These are phyloP conservation scores for Oryza nivara DNA, from an alignment of 176 grass and related monocot species.

Conservation along the genomic window DNA sequence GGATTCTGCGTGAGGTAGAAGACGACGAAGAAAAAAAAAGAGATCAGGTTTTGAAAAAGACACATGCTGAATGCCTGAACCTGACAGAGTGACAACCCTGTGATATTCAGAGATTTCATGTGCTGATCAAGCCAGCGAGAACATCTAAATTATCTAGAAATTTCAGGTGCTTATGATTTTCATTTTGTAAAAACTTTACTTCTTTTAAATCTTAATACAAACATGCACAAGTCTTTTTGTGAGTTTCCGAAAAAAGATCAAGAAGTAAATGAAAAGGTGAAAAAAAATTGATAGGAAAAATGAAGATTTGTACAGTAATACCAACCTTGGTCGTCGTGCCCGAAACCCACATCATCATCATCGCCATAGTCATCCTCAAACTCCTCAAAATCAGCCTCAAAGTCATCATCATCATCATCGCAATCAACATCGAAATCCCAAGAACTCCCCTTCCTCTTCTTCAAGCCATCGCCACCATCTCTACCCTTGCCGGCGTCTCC, in stretches of 20 bases:
- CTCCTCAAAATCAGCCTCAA: slow-evolving; percentile 40
- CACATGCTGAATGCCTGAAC: background rate
- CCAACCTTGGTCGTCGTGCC: slow-evolving; percentile 26
- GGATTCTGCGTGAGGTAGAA: background rate
- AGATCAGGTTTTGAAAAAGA: background rate
- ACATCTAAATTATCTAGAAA: background rate
- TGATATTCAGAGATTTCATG: background rate
- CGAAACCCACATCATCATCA: slow-evolving; percentile 12
- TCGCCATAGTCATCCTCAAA: slow-evolving; percentile 19
- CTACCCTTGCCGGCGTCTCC: background rate
- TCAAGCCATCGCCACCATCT: background rate
- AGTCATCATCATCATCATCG: background rate
- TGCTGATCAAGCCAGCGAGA: background rate
- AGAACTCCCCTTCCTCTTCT: slow-evolving; percentile 21
- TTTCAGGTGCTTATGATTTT: too few relatives aligned
- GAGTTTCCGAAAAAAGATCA: background rate
- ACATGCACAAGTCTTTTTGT: too few relatives aligned
- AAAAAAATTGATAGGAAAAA: background rate
- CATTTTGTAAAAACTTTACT: too few relatives aligned
- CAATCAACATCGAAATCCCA: background rate
- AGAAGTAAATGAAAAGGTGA: background rate
- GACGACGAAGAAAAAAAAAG: background rate
- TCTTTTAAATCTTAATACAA: too few relatives aligned
- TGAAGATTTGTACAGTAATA: background rate
- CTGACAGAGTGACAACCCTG: background rate